Percentiles rank a stretch among this genome's conserved stretches.
Conservation (phyloP, 1,284 basidiomycete genomes). For the Cutaneotrichosporon daszewskae region DNA sequence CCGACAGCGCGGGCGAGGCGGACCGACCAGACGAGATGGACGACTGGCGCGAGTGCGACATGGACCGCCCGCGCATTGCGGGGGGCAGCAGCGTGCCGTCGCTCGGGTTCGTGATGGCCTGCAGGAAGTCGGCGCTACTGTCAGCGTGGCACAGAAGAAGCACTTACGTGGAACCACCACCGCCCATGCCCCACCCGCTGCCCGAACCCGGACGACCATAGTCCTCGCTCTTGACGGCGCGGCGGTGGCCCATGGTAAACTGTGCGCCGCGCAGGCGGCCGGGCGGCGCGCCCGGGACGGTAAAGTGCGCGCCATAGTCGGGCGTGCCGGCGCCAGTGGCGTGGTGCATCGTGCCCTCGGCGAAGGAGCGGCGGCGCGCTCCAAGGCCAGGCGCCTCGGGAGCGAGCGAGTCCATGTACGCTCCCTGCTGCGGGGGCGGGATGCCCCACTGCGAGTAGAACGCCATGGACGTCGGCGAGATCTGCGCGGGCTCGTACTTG, state of each 20-base stretch:
- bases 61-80: conserved; percentile 25
- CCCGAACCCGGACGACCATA: conserved; percentile 30
- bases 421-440: neutral
- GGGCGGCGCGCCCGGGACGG: conserved; percentile 19
- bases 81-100: conserved; percentile 44
- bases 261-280: conserved; percentile 25
- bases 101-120: conserved; percentile 38
- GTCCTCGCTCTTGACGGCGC: conserved; percentile 44
- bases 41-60: conserved; percentile 37
- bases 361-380: conserved; percentile 28
- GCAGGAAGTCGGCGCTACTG: conserved; percentile 39
- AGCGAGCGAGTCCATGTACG: too few species aligned
- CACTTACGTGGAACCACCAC: conserved; percentile 43
- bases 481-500: conserved; percentile 33
- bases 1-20: conserved; percentile 38
- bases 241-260: conserved; percentile 28
- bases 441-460: conserved; percentile 36
- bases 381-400: neutral
- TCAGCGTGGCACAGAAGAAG: conserved; percentile 9
- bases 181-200: conserved; percentile 39
- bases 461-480: conserved; percentile 39
- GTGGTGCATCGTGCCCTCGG: conserved; percentile 31
- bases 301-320: conserved; percentile 41
- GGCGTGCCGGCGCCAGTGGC: conserved; percentile 42
- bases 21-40: conserved; percentile 39